These are phyloP conservation scores for Picochlorum sp. DNA, from an alignment of 139 green algal genomes.

Conservation along the genomic window DNA sequence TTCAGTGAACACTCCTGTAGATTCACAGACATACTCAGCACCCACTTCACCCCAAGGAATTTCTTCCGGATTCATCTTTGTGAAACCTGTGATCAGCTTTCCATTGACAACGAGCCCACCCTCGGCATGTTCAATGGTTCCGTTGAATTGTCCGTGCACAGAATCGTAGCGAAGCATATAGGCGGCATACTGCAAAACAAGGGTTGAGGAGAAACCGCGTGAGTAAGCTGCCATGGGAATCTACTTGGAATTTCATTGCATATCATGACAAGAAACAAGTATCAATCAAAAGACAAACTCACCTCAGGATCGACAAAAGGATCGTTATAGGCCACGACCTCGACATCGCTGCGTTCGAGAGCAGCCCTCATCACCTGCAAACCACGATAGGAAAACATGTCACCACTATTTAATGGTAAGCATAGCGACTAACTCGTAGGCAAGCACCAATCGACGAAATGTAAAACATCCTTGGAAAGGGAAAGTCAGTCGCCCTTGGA, in stretches of 20 bases:
- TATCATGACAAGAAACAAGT: neutral
- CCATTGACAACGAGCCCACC: conserved; percentile 57
- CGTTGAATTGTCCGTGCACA: conserved; percentile 59
- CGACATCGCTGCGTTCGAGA: conserved; percentile 59
- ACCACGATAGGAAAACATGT: no score
- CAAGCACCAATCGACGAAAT: neutral
- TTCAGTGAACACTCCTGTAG: conserved; percentile 89
- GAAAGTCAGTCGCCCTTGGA: neutral
- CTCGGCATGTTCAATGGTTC: conserved; percentile 28
- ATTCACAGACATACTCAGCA: conserved; percentile 81
- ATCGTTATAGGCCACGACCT: conserved; percentile 82
- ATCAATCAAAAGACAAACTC: neutral
- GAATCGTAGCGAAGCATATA: conserved; percentile 91
- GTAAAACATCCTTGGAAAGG: neutral
- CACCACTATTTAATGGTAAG: neutral
- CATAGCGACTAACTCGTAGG: neutral
- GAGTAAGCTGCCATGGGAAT: neutral
- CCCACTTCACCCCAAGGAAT: conserved; percentile 73
- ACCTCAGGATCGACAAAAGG: conserved; percentile 72
- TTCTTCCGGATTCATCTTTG: conserved; percentile 61
- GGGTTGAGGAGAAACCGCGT: neutral
- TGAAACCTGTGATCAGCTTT: conserved; percentile 55
- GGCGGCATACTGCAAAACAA: conserved; percentile 41
- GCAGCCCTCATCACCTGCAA: conserved; percentile 48
- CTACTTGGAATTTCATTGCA: neutral